Evolutionary conservation across 768 basidiomycete species (phyloP), one percentile per base, ranked within the genome.

Genomic region (Naganishia randhawae): DNA sequence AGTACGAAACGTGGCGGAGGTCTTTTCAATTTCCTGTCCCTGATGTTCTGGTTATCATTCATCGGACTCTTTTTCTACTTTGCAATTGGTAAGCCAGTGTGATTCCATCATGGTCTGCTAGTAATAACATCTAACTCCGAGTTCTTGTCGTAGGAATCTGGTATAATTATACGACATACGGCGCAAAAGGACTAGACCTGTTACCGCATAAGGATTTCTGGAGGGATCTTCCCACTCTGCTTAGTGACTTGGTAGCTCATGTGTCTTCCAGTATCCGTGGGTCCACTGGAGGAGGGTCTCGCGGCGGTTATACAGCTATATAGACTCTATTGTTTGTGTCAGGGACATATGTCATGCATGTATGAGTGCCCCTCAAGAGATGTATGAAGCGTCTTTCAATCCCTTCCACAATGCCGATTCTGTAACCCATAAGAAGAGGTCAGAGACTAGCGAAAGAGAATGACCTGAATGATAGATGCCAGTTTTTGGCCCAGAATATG

Each of bases 111-210:
- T 7, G 45, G 3, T 22, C 45, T 45, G 41, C 57, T 50, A 42
- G 54, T 27, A 32, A 17, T 50, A 13, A 19, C 39, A 61, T 29
- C 1, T 27, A 27, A 19, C 33, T 1, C 31, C 10, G 17, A 64
- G 37, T 37, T 17, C 14, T 16, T 16, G 53, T 64, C 55, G 3
- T 68, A 76, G 80, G 80, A n/a, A 79, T 79, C 63, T 76, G 75
- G 55, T 79, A 81, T 71, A 81, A 81, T 48, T 78, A 77, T 51
- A 76, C 79, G 50, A 79, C 78, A 50, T 81, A 81, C 70, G 78
- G 75, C 63, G 79, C 80, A 0, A 73, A 68, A 61, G 80, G 80
- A 0, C 75, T 77, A 74, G 80, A 81, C 63, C 73, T 78, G 11
- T 61, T 81, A 22, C 80, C 80, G 1, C 78, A 81, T 65, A 74